phyloP scores from a whole-genome alignment of 768 basidiomycete species.

The Tulasnella sp. region DNA sequence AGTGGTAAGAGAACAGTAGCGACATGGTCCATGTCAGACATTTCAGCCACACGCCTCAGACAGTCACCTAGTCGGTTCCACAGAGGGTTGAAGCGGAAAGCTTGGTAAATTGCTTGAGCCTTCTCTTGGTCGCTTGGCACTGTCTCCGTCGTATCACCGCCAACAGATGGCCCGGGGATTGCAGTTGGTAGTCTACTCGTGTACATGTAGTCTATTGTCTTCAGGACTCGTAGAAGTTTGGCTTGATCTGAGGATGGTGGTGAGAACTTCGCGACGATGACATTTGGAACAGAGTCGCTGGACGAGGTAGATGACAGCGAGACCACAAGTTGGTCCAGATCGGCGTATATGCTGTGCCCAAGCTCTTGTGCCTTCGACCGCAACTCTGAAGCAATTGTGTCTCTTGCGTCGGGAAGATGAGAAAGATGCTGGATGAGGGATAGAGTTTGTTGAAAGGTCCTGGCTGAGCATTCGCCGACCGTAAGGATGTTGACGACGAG shows the following conservation, averaged over 20 bases:
- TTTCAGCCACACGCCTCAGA: conserved; percentile 69
- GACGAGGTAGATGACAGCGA: conserved; percentile 46
- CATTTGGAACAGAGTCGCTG: conserved; percentile 41
- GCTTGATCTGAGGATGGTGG: conserved; percentile 90
- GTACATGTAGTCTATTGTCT: conserved; percentile 97
- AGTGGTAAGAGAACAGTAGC: conserved; percentile 87
- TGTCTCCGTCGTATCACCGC: not conserved
- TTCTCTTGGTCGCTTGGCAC: conserved; percentile 45
- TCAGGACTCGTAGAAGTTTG: conserved; percentile 88
- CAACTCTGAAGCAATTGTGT: conserved; percentile 82
- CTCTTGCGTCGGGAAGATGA: conserved; percentile 75
- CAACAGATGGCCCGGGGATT: conserved; percentile 16
- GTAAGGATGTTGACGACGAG: conserved; percentile 95
- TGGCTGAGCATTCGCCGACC: conserved; percentile 90
- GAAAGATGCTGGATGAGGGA: conserved; percentile 89
- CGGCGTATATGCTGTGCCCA: conserved; percentile 59
- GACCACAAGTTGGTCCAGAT: conserved; percentile 64
- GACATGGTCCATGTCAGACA: conserved; percentile 71
- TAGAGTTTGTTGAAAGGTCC: conserved; percentile 92
- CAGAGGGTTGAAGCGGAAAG: conserved; percentile 78
- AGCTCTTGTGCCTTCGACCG: conserved; percentile 79
- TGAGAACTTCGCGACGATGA: conserved; percentile 71
- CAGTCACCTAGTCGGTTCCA: conserved; percentile 91
- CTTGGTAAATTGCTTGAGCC: conserved; percentile 80
- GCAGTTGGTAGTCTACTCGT: conserved; percentile 44